Percentiles rank a stretch among this genome's conserved stretches.
phyloP scores from a whole-genome alignment of 148 eudicot genomes.

The Vaccinium vitisidaea region DNA sequence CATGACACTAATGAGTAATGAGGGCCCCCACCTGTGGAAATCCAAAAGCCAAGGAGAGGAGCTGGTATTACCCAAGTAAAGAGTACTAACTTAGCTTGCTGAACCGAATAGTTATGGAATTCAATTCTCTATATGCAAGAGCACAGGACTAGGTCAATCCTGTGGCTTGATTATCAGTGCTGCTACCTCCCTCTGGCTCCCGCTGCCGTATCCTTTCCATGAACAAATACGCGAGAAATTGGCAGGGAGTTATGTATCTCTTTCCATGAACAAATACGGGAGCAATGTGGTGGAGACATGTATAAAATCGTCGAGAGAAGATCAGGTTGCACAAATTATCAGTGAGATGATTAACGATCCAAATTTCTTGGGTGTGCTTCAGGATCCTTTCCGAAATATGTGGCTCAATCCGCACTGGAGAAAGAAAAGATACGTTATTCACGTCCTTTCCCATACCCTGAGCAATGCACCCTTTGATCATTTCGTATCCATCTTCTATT shows the following conservation, averaged over 20 bases:
- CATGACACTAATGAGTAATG: too few species aligned
- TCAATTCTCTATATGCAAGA: constrained; percentile 25
- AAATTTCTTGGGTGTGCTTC: constrained; percentile 29
- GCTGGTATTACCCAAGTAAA: too few species aligned
- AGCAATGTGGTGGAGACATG: neutral
- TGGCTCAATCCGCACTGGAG: constrained; percentile 35
- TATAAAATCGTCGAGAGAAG: constrained; percentile 17
- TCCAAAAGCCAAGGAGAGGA: too few species aligned
- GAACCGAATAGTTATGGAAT: constrained; percentile 26
- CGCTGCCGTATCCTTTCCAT: constrained; percentile 26
- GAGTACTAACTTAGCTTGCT: constrained; percentile 9
- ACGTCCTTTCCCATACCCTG: too few species aligned
- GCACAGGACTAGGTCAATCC: constrained; percentile 25
- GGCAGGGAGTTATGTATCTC: too few species aligned
- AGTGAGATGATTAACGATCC: constrained; percentile 23
- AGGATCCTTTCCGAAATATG: constrained; percentile 48
- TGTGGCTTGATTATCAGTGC: constrained; percentile 37
- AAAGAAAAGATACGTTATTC: too few species aligned
- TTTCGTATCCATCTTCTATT: too few species aligned
- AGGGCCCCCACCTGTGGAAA: too few species aligned
- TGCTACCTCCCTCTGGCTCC: constrained; percentile 49
- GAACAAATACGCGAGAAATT: too few species aligned
- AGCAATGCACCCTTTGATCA: too few species aligned
- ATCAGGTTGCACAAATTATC: constrained; percentile 19
- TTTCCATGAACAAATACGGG: too few species aligned